These are phyloP conservation scores for Trichoderma orchidacearum DNA, from an alignment of 495 filamentous ascomycete genomes.

Conservation along the genomic window DNA sequence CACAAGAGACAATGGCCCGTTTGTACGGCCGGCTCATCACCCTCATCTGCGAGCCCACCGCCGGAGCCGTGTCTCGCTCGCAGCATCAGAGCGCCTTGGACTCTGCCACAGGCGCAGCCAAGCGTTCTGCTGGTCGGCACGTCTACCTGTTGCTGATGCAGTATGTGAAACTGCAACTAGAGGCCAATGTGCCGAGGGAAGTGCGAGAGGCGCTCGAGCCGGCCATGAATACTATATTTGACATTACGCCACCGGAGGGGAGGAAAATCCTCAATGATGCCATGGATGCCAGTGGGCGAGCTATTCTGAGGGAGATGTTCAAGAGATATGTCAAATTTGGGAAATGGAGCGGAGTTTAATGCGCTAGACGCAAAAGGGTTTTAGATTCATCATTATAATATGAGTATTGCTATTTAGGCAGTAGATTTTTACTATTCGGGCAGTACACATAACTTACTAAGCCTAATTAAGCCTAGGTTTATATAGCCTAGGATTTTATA, in stretches of 20 bases:
- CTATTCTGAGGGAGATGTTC: slow-evolving; percentile 59
- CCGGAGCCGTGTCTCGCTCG: slow-evolving; percentile 51
- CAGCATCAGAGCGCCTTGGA: slow-evolving; percentile 38
- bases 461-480: no score
- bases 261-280: slow-evolving; percentile 54
- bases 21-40: slow-evolving; percentile 61
- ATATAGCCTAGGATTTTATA: no score
- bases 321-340: slow-evolving; percentile 55
- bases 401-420: neutral
- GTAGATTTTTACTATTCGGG: no score
- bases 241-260: slow-evolving; percentile 50
- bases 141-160: slow-evolving; percentile 58
- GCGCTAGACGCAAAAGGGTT: neutral
- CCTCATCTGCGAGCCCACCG: slow-evolving; percentile 65
- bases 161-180: slow-evolving; percentile 56
- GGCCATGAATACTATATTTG: slow-evolving; percentile 58
- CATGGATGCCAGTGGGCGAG: slow-evolving; percentile 53
- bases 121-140: slow-evolving; percentile 60
- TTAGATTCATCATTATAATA: neutral
- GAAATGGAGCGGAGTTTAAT: slow-evolving; percentile 48
- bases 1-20: slow-evolving; percentile 6
- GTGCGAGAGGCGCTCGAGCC: slow-evolving; percentile 57
- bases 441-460: no score
- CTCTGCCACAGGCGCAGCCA: slow-evolving; percentile 64
- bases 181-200: slow-evolving; percentile 26